These are phyloP conservation scores for Cyclotella sp. DNA, from an alignment of 108 stramenopile species.

Conservation along the genomic window DNA sequence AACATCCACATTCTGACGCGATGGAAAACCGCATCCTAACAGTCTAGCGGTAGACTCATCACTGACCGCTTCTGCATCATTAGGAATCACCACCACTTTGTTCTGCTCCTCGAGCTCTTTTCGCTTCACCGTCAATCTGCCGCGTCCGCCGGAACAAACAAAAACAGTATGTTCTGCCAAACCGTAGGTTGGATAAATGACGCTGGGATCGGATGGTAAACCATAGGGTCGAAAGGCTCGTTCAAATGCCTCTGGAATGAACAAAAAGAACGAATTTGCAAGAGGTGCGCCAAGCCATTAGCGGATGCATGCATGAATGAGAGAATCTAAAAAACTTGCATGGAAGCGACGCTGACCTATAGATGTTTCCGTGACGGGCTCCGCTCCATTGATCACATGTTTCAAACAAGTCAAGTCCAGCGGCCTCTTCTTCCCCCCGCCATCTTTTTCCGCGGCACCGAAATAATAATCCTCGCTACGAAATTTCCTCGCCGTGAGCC, in stretches of 20 bases:
- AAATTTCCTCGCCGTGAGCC: conserved; percentile 92
- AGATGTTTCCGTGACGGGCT: conserved; percentile 86
- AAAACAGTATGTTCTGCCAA: conserved; percentile 99
- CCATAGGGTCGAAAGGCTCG: conserved; percentile 78
- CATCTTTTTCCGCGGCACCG: conserved; percentile 18
- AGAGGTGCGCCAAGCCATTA: neutral
- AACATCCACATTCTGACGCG: conserved; percentile 73
- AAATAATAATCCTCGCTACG: conserved; percentile 42
- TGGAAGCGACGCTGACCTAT: conserved; percentile 38
- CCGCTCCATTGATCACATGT: conserved; percentile 97
- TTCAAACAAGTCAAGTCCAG: conserved; percentile 85
- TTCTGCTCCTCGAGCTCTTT: conserved; percentile 71
- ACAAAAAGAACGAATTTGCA: neutral
- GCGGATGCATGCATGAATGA: too few species aligned
- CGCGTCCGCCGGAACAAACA: conserved; percentile 88
- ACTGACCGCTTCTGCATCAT: conserved; percentile 8
- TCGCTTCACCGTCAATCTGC: conserved; percentile 73
- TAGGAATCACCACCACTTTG: conserved; percentile 34
- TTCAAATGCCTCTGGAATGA: conserved; percentile 64
- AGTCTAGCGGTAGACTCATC: conserved; percentile 46
- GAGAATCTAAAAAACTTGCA: too few species aligned
- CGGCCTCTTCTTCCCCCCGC: conserved; percentile 24
- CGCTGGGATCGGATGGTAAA: conserved; percentile 54
- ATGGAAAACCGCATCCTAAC: conserved; percentile 89
- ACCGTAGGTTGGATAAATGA: conserved; percentile 95